Conservation (phyloP, 805 yeast genomes). For the Ogataea glucozyma region DNA sequence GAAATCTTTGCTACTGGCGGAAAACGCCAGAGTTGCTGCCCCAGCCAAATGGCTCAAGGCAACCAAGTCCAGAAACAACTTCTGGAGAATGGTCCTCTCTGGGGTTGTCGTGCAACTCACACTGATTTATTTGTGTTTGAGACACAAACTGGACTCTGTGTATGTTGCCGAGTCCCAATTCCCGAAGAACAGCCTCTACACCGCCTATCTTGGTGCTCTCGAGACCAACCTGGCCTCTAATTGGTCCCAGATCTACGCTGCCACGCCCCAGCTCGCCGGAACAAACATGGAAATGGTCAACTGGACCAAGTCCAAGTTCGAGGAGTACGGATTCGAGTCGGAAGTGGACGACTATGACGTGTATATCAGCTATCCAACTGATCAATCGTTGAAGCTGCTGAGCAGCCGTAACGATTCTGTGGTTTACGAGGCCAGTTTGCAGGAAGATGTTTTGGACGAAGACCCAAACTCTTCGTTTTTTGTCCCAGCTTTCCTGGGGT, state of each 20-base stretch:
- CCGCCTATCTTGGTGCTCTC: conserved; percentile 27
- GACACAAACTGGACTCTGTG: not conserved
- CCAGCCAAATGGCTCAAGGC: not conserved
- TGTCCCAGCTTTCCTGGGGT: conserved; percentile 76
- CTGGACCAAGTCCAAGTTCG: conserved; percentile 60
- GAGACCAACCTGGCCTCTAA: conserved; percentile 45
- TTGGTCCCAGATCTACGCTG: conserved; percentile 56
- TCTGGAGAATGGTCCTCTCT: not conserved
- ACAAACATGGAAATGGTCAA: conserved; percentile 48
- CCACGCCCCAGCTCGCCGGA: conserved; percentile 61
- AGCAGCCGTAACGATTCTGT: conserved; percentile 24
- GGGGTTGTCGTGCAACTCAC: not conserved
- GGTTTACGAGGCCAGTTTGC: conserved; percentile 53
- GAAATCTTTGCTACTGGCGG: not conserved
- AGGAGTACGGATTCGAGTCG: conserved; percentile 58
- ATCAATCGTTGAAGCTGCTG: conserved; percentile 50
- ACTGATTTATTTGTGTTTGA: not conserved
- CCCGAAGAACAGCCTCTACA: conserved; percentile 3
- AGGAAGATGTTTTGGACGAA: conserved; percentile 47
- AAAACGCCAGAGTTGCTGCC: not conserved
- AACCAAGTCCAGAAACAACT: not conserved
- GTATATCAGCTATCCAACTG: conserved; percentile 64
- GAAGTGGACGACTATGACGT: conserved; percentile 58
- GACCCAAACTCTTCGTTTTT: conserved; percentile 52
- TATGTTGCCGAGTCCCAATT: not conserved